Evolutionary conservation across 352 stramenopile species (phyloP).

Genomic region (Peronospora belbahrii): DNA sequence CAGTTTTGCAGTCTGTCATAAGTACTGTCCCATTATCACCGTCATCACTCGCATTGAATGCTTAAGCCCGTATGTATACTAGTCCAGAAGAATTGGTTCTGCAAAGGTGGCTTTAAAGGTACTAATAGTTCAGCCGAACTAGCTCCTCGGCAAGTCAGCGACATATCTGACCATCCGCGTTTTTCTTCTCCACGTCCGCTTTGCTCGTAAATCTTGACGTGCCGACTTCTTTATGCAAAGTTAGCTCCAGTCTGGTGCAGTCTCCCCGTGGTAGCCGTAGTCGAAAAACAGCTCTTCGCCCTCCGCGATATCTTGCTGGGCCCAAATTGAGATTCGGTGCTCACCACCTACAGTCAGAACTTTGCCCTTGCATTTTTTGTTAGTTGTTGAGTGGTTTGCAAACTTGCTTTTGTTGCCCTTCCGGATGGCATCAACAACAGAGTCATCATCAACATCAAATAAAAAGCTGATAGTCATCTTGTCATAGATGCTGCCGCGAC

Average conservation of each 20-base stretch:
- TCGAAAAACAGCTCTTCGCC: conserved; percentile 71
- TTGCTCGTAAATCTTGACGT: conserved; percentile 18
- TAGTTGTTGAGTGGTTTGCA: conserved; percentile 60
- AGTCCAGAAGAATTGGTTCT: no score
- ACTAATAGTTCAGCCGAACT: no score
- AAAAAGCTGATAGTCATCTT: conserved; percentile 83
- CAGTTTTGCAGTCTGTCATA: no score
- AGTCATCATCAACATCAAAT: conserved; percentile 88
- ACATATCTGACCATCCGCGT: no score
- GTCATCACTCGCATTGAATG: no score
- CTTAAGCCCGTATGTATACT: no score
- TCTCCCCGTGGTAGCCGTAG: conserved; percentile 58
- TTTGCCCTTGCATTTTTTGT: conserved; percentile 78
- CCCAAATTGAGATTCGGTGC: conserved; percentile 89
- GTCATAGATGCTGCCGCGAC: conserved; percentile 80
- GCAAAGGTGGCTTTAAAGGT: no score
- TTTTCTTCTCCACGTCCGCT: conserved; percentile 15
- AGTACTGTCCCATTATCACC: no score
- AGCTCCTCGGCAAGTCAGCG: no score
- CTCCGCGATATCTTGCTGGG: conserved; percentile 78
- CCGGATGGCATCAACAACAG: conserved; percentile 84
- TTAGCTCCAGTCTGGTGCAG: conserved; percentile 57
- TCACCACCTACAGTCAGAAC: conserved; percentile 80
- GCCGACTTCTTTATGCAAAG: conserved; percentile 35
- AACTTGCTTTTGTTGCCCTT: conserved; percentile 93